Percentiles rank a stretch among this genome's conserved stretches.
Conservation (phyloP, 2,329 filamentous ascomycete species). For the Exophiala dermatitidis region DNA sequence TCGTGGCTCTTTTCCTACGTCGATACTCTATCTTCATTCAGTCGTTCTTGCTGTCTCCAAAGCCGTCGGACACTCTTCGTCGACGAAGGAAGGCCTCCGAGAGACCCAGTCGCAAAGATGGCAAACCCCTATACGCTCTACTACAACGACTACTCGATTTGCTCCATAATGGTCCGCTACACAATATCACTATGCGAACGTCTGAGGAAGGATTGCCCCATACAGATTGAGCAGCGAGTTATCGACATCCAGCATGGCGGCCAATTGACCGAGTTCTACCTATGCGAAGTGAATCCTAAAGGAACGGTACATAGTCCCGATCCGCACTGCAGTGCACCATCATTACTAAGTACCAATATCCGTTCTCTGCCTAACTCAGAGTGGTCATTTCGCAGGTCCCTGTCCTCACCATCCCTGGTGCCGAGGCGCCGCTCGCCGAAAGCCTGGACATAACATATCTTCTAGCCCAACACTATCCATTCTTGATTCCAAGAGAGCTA, state of each 20-base stretch:
- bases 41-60: no score
- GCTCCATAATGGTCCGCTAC: slow-evolving; percentile 3
- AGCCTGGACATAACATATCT: slow-evolving; percentile 2
- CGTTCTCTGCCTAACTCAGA: background rate
- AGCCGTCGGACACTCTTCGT: no score
- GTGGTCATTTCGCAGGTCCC: background rate
- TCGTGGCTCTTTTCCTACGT: no score
- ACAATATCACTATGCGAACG: background rate
- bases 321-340: no score
- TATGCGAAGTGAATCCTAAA: slow-evolving; percentile 4
- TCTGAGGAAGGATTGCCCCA: background rate
- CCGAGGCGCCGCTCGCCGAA: background rate
- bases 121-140: background rate
- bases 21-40: no score
- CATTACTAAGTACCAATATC: no score
- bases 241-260: slow-evolving; percentile 2
- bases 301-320: background rate
- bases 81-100: no score
- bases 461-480: background rate
- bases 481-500: background rate
- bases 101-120: no score
- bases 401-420: background rate
- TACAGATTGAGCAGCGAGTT: background rate
- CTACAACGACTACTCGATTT: slow-evolving; percentile 5
- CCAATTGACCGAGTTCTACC: slow-evolving; percentile 4